Conservation (phyloP, 805 yeast species). For the Danielia reshetovae region DNA sequence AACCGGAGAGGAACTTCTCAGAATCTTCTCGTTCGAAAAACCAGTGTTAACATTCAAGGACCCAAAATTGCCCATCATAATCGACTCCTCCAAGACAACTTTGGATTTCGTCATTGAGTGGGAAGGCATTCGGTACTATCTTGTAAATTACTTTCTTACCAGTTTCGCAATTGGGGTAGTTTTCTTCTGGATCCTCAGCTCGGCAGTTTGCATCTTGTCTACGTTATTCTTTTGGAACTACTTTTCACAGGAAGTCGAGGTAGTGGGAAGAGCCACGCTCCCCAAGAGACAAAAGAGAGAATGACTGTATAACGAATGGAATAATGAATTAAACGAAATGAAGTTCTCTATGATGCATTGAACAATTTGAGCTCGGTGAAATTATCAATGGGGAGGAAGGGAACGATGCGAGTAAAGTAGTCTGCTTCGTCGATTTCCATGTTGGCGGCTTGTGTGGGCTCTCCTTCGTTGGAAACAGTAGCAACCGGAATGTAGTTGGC, state of each 20-base stretch:
- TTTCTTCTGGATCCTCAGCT: slow-evolving; percentile 34
- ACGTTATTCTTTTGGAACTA: slow-evolving; percentile 20
- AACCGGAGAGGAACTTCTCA: slow-evolving; percentile 9
- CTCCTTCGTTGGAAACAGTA: slow-evolving; percentile 1
- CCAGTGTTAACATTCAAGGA: slow-evolving; percentile 7
- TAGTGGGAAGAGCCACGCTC: no score
- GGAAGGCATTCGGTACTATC: slow-evolving; percentile 40
- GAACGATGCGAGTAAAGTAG: slow-evolving; percentile 35
- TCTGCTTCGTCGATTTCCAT: slow-evolving; percentile 25
- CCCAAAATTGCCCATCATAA: slow-evolving; percentile 5
- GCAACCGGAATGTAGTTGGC: slow-evolving; percentile 8
- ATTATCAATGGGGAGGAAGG: slow-evolving; percentile 36
- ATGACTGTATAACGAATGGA: not conserved
- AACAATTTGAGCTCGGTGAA: slow-evolving; percentile 16
- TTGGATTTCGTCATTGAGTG: slow-evolving; percentile 30
- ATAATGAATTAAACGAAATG: not conserved
- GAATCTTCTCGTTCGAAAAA: not conserved
- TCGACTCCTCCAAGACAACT: slow-evolving; percentile 9
- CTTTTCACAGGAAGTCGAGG: not conserved
- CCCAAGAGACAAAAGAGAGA: not conserved
- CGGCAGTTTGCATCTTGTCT: slow-evolving; percentile 26
- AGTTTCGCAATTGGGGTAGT: slow-evolving; percentile 34
- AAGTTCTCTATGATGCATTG: slow-evolving; percentile 9
- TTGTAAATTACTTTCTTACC: slow-evolving; percentile 30
- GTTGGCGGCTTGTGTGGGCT: not conserved